Conservation (phyloP, 2,329 filamentous ascomycete genomes). For the Cercospora sojina region DNA sequence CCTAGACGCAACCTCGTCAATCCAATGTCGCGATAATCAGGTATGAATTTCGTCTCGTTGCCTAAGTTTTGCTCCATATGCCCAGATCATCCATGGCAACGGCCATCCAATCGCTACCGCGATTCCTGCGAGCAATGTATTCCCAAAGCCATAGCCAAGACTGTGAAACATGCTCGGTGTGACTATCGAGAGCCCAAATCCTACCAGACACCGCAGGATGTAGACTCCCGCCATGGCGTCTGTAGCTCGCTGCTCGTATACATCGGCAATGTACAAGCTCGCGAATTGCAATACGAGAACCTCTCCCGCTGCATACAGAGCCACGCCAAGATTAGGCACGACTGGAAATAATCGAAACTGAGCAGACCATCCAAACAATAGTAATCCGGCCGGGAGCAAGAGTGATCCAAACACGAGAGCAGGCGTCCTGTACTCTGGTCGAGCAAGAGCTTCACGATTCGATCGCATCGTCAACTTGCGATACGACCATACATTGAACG, state of each 20-base stretch:
- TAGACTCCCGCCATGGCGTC: conserved; percentile 64
- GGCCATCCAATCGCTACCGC: conserved; percentile 36
- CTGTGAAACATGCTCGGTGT: not conserved
- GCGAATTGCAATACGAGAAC: conserved; percentile 56
- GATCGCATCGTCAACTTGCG: conserved; percentile 34
- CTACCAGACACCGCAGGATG: conserved; percentile 56
- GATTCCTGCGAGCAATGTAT: conserved; percentile 54
- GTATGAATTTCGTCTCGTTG: not conserved
- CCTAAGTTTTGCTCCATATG: conserved; percentile 16
- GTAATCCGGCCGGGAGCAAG: not conserved
- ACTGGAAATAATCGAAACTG: conserved; percentile 52
- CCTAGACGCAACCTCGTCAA: too few relatives aligned
- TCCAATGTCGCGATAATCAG: too few relatives aligned
- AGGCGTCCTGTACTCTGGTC: not conserved
- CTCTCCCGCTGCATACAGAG: conserved; percentile 52
- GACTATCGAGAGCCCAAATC: conserved; percentile 39
- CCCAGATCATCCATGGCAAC: conserved; percentile 19
- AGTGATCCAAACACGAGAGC: not conserved
- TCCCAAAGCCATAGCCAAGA: conserved; percentile 61
- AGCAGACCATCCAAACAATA: not conserved
- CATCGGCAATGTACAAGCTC: conserved; percentile 64
- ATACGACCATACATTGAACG: conserved; percentile 31
- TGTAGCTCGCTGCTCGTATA: conserved; percentile 60
- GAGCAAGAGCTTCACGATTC: not conserved
- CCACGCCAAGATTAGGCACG: conserved; percentile 58